A percentile compares a stretch with the other conserved stretches of the same genome.
Conservation (phyloP, 495 filamentous ascomycete species). For the Apodospora peruviana region DNA sequence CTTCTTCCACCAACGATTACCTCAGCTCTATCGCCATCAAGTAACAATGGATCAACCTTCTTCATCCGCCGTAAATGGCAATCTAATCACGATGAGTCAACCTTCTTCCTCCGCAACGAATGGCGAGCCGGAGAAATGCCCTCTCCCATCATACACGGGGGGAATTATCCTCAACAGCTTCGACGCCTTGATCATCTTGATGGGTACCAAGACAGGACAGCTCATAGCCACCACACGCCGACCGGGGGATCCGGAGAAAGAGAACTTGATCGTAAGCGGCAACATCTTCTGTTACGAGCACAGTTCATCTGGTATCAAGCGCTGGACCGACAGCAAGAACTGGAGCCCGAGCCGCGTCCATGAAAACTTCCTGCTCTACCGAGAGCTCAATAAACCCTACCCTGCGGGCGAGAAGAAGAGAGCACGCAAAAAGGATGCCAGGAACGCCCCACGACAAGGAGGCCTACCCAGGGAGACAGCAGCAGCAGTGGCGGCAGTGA, state of each 20-base stretch:
- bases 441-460: constrained; percentile 15
- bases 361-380: constrained; percentile 84
- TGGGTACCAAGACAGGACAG: constrained; percentile 62
- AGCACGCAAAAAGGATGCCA: constrained; percentile 59
- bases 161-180: constrained; percentile 67
- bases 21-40: too few species aligned
- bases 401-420: constrained; percentile 85
- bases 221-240: constrained; percentile 72
- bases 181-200: constrained; percentile 71
- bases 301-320: constrained; percentile 79
- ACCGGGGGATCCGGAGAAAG: constrained; percentile 62
- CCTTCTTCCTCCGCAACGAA: too few species aligned
- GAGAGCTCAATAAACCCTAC: constrained; percentile 76
- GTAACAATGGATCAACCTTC: too few species aligned
- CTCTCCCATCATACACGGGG: too few species aligned
- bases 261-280: constrained; percentile 69
- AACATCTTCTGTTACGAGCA: constrained; percentile 89
- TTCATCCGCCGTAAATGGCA: too few species aligned
- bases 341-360: constrained; percentile 91
- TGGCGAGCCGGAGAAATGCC: too few species aligned
- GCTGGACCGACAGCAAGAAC: constrained; percentile 85
- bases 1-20: too few species aligned
- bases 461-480: background rate
- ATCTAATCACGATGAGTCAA: too few species aligned
- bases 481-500: background rate